Conservation (phyloP, 768 basidiomycete species). For the Leccinum rimulosum region DNA sequence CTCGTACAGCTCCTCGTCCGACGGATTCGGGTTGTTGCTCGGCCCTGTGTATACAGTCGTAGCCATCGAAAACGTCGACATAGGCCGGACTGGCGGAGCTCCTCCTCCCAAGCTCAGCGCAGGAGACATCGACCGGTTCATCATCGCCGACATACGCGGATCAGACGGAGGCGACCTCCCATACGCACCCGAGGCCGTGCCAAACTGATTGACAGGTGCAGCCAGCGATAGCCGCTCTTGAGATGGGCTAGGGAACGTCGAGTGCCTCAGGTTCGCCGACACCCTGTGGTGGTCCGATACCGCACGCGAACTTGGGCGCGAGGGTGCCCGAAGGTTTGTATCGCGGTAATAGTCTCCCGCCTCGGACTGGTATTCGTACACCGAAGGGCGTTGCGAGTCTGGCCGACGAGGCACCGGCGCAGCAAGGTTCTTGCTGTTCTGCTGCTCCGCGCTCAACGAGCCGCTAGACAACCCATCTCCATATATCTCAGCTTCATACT, state of each 20-base stretch:
- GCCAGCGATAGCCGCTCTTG: conserved; percentile 40
- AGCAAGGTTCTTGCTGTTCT: conserved; percentile 22
- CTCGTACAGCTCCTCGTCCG: conserved; percentile 57
- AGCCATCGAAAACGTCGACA: conserved; percentile 61
- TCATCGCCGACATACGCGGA: conserved; percentile 45
- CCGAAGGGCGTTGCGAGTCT: conserved; percentile 39
- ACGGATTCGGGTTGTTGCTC: conserved; percentile 53
- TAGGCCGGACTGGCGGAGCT: conserved; percentile 40
- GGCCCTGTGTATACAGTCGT: conserved; percentile 52
- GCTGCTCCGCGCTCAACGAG: conserved; percentile 30
- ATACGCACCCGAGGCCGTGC: conserved; percentile 37
- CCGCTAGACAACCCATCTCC: conserved; percentile 53
- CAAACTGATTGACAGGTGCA: conserved; percentile 37
- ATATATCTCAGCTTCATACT: conserved; percentile 65
- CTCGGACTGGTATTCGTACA: conserved; percentile 43
- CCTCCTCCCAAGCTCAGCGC: conserved; percentile 26
- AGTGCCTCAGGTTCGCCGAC: conserved; percentile 22
- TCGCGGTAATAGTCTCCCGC: conserved; percentile 62
- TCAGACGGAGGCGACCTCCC: conserved; percentile 39
- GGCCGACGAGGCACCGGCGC: conserved; percentile 37
- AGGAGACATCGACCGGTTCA: conserved; percentile 35
- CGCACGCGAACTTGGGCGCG: conserved; percentile 33
- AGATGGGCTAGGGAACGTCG: conserved; percentile 26
- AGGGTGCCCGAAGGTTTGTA: conserved; percentile 37
- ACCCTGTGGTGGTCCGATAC: conserved; percentile 32